Conservation (phyloP, 1,284 basidiomycete genomes). For the Leccinum solheimii region DNA sequence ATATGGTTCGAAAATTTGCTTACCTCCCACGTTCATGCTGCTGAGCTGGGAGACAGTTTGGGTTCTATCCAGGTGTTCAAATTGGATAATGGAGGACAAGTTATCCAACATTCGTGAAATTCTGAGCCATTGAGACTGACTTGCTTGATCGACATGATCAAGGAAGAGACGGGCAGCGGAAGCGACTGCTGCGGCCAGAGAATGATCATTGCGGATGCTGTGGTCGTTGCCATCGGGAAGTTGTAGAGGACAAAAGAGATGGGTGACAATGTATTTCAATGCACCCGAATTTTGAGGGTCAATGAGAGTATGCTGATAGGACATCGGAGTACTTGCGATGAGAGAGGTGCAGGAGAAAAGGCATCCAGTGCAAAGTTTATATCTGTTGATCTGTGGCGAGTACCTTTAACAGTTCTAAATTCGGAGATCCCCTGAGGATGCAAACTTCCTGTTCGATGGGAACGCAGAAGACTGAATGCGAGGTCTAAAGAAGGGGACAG, state of each 20-base stretch:
- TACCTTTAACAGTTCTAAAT: background rate
- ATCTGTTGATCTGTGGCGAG: background rate
- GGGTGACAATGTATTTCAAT: slow-evolving; percentile 19
- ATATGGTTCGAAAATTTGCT: background rate
- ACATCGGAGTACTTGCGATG: background rate
- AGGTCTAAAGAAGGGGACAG: no score
- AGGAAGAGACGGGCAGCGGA: background rate
- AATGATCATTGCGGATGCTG: slow-evolving; percentile 3
- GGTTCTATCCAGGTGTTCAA: background rate
- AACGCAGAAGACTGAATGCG: no score
- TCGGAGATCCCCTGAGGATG: background rate
- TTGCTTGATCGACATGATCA: background rate
- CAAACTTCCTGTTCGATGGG: no score
- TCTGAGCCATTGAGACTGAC: background rate
- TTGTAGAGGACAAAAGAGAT: slow-evolving; percentile 21
- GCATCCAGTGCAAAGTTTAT: background rate
- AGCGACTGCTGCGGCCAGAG: background rate
- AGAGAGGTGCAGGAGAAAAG: background rate
- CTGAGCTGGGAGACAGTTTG: background rate
- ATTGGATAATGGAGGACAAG: background rate
- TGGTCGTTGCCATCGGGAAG: slow-evolving; percentile 22
- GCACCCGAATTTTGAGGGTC: background rate
- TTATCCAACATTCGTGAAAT: background rate
- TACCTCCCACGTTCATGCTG: background rate
- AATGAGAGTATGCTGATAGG: background rate